phyloP scores from a whole-genome alignment of 2,329 filamentous ascomycete species.

The Zymoseptoria pseudotritici region DNA sequence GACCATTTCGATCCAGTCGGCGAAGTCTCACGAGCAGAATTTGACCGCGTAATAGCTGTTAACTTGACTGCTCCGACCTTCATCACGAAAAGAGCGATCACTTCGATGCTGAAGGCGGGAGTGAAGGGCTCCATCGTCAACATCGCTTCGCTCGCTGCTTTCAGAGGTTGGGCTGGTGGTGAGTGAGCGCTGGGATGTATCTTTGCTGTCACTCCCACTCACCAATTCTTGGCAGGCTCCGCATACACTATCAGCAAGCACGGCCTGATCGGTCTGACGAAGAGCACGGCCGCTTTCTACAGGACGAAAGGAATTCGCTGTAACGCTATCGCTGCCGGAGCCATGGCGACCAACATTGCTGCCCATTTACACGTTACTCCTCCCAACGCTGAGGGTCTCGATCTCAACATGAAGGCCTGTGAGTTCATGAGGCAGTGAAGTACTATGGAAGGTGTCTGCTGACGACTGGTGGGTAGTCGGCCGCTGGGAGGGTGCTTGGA shows the following conservation, averaged over 20 bases:
- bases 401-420: constrained; percentile 19
- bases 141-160: constrained; percentile 43
- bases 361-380: constrained; percentile 33
- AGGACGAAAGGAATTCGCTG: constrained; percentile 47
- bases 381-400: constrained; percentile 26
- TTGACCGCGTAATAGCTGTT: constrained; percentile 49
- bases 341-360: constrained; percentile 50
- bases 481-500: constrained; percentile 16
- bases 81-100: constrained; percentile 46
- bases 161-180: constrained; percentile 38
- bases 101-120: constrained; percentile 40
- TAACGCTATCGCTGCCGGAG: constrained; percentile 34
- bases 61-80: constrained; percentile 52
- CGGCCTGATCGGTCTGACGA: constrained; percentile 47
- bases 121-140: constrained; percentile 46
- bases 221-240: constrained; percentile 4
- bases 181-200: constrained; percentile 8
- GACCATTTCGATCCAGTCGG: constrained; percentile 50
- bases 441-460: not conserved
- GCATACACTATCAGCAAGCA: constrained; percentile 50
- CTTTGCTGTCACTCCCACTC: constrained; percentile 36
- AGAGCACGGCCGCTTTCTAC: constrained; percentile 53
- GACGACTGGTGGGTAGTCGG: constrained; percentile 6
- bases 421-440: constrained; percentile 3
- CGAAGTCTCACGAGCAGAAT: constrained; percentile 38